Conservation (phyloP, 306 rosid species). For the Cucumis melo region DNA sequence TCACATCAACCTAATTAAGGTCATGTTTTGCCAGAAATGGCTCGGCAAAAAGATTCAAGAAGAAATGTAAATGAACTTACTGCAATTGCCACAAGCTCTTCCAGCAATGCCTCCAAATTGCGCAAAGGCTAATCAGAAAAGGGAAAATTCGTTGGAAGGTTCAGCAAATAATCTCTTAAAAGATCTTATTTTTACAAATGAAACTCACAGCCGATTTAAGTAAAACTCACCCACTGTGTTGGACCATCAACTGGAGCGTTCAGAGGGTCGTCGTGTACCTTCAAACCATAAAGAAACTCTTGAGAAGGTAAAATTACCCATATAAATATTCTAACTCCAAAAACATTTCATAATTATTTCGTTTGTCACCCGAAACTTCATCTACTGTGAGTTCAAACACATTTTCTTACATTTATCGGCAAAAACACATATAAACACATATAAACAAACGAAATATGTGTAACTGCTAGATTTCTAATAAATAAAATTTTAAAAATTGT, state of each 20-base stretch:
- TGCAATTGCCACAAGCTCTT: constrained; percentile 88
- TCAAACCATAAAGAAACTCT: constrained; percentile 9
- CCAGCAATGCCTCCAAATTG: constrained; percentile 79
- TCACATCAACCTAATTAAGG: background rate
- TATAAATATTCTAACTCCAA: background rate
- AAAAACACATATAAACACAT: background rate
- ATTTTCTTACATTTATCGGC: background rate
- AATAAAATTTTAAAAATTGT: background rate
- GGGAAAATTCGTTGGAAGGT: constrained; percentile 1
- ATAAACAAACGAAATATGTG: background rate
- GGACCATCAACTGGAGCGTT: constrained; percentile 96
- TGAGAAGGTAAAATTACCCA: background rate
- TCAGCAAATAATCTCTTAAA: background rate
- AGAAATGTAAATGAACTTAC: constrained; percentile 36
- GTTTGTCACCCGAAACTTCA: background rate
- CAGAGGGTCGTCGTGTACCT: constrained; percentile 96
- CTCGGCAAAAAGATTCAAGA: background rate
- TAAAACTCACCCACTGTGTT: constrained; percentile 80
- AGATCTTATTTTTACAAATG: constrained; percentile 1
- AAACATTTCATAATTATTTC: background rate
- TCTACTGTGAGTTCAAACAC: background rate
- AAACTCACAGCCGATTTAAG: background rate
- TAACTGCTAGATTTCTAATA: background rate
- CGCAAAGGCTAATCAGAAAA: constrained; percentile 56
- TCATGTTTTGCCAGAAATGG: background rate